Evolutionary conservation across 495 filamentous ascomycete species (phyloP).

Genomic region (Penicillium macrosclerotiorum): DNA sequence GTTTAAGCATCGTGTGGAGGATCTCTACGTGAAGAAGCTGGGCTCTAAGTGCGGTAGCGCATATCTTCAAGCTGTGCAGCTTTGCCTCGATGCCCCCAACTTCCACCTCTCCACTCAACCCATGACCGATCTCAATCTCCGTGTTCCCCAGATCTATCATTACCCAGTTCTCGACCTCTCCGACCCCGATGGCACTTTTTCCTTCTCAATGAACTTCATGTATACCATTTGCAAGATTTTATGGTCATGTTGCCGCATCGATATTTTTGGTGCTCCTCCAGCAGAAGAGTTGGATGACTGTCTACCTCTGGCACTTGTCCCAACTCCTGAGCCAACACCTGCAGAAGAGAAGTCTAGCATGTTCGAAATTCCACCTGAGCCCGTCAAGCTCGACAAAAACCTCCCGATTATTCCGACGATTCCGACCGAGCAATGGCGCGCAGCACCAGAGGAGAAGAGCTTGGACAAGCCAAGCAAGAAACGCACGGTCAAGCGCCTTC

Average conservation of each 20-base stretch:
- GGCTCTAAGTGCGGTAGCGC: slow-evolving; percentile 70
- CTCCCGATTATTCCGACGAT: slow-evolving; percentile 21
- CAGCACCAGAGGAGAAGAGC: slow-evolving; percentile 23
- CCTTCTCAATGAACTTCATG: slow-evolving; percentile 49
- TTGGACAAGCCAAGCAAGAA: slow-evolving; percentile 37
- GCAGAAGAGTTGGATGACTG: slow-evolving; percentile 47
- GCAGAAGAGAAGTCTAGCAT: slow-evolving; percentile 21
- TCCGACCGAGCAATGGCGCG: slow-evolving; percentile 24
- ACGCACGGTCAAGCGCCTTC: slow-evolving; percentile 44
- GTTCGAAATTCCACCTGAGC: slow-evolving; percentile 15
- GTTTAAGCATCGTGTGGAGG: slow-evolving; percentile 62
- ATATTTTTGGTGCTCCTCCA: slow-evolving; percentile 43
- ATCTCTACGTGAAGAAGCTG: slow-evolving; percentile 61
- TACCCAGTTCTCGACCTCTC: slow-evolving; percentile 49
- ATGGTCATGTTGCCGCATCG: slow-evolving; percentile 45
- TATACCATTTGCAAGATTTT: slow-evolving; percentile 47
- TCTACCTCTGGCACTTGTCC: slow-evolving; percentile 44
- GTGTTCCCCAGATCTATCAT: slow-evolving; percentile 46
- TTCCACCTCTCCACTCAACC: slow-evolving; percentile 55
- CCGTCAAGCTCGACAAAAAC: slow-evolving; percentile 21
- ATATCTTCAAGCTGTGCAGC: slow-evolving; percentile 78
- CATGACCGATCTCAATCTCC: slow-evolving; percentile 44
- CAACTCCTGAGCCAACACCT: slow-evolving; percentile 32
- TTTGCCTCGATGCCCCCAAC: slow-evolving; percentile 75
- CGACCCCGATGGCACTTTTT: slow-evolving; percentile 45